Percentiles rank a stretch among this genome's conserved stretches.
These are phyloP conservation scores for Phlegmacium glaucopus DNA, from an alignment of 768 basidiomycete species.

Conservation along the genomic window DNA sequence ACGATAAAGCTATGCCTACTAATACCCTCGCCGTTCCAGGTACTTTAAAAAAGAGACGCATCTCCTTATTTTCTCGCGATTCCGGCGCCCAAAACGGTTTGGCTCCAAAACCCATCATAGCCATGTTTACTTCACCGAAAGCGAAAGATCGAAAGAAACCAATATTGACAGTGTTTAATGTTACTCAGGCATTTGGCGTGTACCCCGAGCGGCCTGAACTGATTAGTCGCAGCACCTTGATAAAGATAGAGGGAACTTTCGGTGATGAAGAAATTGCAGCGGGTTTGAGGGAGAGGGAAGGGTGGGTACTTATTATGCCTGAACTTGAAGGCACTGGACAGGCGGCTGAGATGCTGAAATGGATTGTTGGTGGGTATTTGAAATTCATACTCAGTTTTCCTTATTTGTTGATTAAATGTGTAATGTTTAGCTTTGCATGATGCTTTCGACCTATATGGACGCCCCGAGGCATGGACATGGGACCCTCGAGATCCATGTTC, in stretches of 20 bases:
- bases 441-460: slow-evolving; percentile 84
- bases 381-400: not conserved
- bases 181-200: slow-evolving; percentile 89
- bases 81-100: slow-evolving; percentile 23
- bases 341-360: slow-evolving; percentile 83
- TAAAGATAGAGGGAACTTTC: slow-evolving; percentile 87
- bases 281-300: slow-evolving; percentile 66
- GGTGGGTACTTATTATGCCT: slow-evolving; percentile 90
- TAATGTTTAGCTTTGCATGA: slow-evolving; percentile 67
- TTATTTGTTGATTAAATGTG: slow-evolving; percentile 10
- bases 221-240: slow-evolving; percentile 83
- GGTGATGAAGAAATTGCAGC: slow-evolving; percentile 72
- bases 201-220: slow-evolving; percentile 95
- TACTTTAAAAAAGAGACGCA: slow-evolving; percentile 47
- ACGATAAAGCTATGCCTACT: slow-evolving; percentile 20
- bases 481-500: slow-evolving; percentile 79
- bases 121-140: slow-evolving; percentile 62
- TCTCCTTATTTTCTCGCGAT: slow-evolving; percentile 66
- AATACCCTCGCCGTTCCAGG: slow-evolving; percentile 17
- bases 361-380: slow-evolving; percentile 71
- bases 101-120: slow-evolving; percentile 39
- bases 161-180: slow-evolving; percentile 61
- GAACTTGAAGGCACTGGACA: slow-evolving; percentile 67
- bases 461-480: slow-evolving; percentile 85
- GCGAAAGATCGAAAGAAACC: slow-evolving; percentile 73